These are phyloP conservation scores for Aquanectria penicillioides DNA, from an alignment of 2,329 filamentous ascomycete genomes.

Conservation along the genomic window DNA sequence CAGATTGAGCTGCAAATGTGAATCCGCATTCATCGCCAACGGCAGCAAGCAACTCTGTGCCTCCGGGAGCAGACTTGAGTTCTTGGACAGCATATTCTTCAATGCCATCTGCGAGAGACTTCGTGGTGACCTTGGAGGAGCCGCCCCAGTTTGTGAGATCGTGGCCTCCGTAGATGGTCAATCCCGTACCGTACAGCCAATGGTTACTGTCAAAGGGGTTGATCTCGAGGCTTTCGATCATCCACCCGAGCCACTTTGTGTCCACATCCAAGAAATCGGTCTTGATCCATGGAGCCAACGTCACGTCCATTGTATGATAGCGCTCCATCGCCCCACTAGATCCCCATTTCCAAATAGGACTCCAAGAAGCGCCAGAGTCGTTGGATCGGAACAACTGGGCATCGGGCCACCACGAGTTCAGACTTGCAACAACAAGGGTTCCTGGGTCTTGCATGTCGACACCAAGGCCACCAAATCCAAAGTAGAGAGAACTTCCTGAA, in stretches of 20 bases:
- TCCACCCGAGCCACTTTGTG: slow-evolving; percentile 66
- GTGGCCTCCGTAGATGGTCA: slow-evolving; percentile 63
- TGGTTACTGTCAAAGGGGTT: slow-evolving; percentile 68
- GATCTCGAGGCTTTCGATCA: slow-evolving; percentile 68
- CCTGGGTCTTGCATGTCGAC: slow-evolving; percentile 64
- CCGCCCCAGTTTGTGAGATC: slow-evolving; percentile 67
- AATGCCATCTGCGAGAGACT: slow-evolving; percentile 63
- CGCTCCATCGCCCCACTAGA: slow-evolving; percentile 55
- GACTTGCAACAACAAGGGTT: slow-evolving; percentile 64
- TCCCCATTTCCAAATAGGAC: slow-evolving; percentile 62
- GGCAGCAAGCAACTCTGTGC: slow-evolving; percentile 61
- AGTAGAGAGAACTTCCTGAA: slow-evolving; percentile 50
- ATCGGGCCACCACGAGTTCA: slow-evolving; percentile 70
- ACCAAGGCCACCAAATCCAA: slow-evolving; percentile 65
- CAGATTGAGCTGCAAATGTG: slow-evolving; percentile 50
- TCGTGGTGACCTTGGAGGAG: slow-evolving; percentile 57
- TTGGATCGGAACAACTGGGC: slow-evolving; percentile 65
- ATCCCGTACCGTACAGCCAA: slow-evolving; percentile 69
- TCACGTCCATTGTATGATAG: slow-evolving; percentile 57
- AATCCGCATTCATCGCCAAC: slow-evolving; percentile 64
- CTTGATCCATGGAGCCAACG: slow-evolving; percentile 64
- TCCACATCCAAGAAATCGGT: slow-evolving; percentile 58
- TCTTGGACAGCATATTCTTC: slow-evolving; percentile 63
- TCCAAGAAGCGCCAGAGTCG: slow-evolving; percentile 65
- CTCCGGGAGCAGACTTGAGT: slow-evolving; percentile 59